phyloP scores from a whole-genome alignment of 2,329 filamentous ascomycete genomes.

The Rhynchosporium secalis region DNA sequence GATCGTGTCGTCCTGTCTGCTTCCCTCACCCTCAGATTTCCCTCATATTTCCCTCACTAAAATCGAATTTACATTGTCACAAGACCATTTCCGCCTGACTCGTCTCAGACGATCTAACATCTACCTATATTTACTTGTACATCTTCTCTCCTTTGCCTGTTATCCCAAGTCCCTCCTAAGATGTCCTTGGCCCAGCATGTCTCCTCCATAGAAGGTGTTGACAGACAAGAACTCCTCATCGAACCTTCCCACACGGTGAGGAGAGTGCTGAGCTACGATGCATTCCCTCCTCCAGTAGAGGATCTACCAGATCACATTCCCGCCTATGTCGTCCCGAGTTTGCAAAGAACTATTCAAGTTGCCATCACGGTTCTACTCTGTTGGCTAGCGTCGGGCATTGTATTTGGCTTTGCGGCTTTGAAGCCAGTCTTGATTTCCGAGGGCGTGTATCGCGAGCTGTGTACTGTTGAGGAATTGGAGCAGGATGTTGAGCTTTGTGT shows the following conservation, averaged over 20 bases:
- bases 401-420: conserved; percentile 22
- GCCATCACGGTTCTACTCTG: conserved; percentile 17
- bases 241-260: conserved; percentile 6
- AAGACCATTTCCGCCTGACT: background rate
- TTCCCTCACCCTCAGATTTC: background rate
- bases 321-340: conserved; percentile 9
- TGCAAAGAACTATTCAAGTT: conserved; percentile 10
- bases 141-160: background rate
- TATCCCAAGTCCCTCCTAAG: background rate
- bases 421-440: conserved; percentile 22
- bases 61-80: background rate
- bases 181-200: conserved; percentile 24
- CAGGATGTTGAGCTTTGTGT: conserved; percentile 19
- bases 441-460: conserved; percentile 20
- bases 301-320: conserved; percentile 19
- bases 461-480: conserved; percentile 17
- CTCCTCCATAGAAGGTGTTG: conserved; percentile 19
- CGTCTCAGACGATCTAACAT: background rate
- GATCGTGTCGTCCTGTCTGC: background rate
- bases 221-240: conserved; percentile 12
- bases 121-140: background rate
- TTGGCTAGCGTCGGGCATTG: conserved; percentile 21
- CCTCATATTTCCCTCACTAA: no score
- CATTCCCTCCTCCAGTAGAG: conserved; percentile 13
- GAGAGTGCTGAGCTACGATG: conserved; percentile 17